Evolutionary conservation across 371 early-diverging fungal species (phyloP), one percentile per base, ranked within the genome.

Genomic region (Rhizomucor pusillus): DNA sequence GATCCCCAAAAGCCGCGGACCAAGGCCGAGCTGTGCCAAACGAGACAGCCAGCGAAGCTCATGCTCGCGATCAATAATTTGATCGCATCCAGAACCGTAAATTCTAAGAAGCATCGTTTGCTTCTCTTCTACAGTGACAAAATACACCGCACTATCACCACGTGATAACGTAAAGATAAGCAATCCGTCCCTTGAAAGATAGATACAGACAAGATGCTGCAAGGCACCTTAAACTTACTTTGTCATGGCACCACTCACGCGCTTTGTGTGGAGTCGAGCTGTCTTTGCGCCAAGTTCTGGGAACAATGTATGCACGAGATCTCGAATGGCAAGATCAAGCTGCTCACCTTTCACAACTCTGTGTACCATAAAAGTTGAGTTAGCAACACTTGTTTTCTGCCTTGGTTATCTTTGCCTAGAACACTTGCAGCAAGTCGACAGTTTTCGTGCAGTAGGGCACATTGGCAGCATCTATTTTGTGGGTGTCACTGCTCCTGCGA

Each of bases 221-320:
- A 16, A 20, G 10, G 13, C 2, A 18, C 43, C 18, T 16, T 24
- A 39, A n/a, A 44, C 55, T 64, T 70, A 70, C 71, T 94, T 94
- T 59, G 95, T 93, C 79, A 94, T 67, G 1, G 95, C 95, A 9
- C 93, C 93, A 61, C 87, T 87, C 51, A 94, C 74, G 14, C 90
- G 80, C 1, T 68, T 60, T 5, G 91, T 54, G 0, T 56, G 16
- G 10, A 89, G 29, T 0, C 69, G 55, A 24, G 71, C 41, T 44
- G 63, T 56, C 34, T 66, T 52, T 24, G 58, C 49, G n/a, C 48
- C 39, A 75, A 77, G 68, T 24, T 66, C 75, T 24, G 79, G 73
- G 13, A 77, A 59, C 51, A 72, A 35, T 24, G 54, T 37, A 20
- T 23, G 16, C 13, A 72, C 47, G 9, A 79, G 41, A 3, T 35